Percentiles rank a stretch among this genome's conserved stretches.
Evolutionary conservation across 345 rosid species (phyloP).

Genomic region (Hypericum perforatum): DNA sequence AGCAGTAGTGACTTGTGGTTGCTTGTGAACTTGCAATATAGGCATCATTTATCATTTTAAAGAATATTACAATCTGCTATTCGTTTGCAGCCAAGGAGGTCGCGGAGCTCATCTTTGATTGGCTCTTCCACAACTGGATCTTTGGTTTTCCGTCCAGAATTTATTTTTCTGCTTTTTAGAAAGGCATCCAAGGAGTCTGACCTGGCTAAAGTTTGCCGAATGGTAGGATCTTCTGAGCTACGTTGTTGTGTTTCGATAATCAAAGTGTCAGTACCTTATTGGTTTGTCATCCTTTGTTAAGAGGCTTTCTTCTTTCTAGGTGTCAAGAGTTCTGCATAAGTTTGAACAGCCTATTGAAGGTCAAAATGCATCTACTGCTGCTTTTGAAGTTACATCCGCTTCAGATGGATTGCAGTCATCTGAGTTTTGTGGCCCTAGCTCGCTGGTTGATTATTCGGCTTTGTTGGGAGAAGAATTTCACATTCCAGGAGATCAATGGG

Average conservation of each 20-base stretch:
- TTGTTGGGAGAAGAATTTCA: conserved; percentile 67
- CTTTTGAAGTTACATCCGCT: conserved; percentile 26
- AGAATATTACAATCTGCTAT: conserved; percentile 3
- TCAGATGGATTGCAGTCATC: conserved; percentile 35
- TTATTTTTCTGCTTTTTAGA: conserved; percentile 47
- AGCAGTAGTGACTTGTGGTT: no score
- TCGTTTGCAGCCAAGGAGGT: conserved; percentile 53
- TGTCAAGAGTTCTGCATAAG: conserved; percentile 51
- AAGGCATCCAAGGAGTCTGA: conserved; percentile 58
- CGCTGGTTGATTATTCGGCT: conserved; percentile 46
- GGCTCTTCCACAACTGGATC: conserved; percentile 36
- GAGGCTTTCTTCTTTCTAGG: conserved; percentile 32
- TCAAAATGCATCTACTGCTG: conserved; percentile 27
- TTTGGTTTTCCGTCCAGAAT: conserved; percentile 53
- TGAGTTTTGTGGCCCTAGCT: conserved; percentile 28
- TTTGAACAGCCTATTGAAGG: conserved; percentile 34
- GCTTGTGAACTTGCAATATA: no score
- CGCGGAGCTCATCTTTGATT: conserved; percentile 38
- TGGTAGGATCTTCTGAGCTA: conserved; percentile 27
- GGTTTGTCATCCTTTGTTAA: conserved; percentile 8
- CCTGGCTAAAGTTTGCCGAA: conserved; percentile 50
- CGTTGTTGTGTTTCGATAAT: conserved; percentile 10
- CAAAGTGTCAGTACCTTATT: conserved; percentile 6
- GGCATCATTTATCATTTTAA: no score
- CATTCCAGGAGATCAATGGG: conserved; percentile 41